Evolutionary conservation across 2,329 filamentous ascomycete genomes (phyloP).

Genomic region (Aspergillus niger): DNA sequence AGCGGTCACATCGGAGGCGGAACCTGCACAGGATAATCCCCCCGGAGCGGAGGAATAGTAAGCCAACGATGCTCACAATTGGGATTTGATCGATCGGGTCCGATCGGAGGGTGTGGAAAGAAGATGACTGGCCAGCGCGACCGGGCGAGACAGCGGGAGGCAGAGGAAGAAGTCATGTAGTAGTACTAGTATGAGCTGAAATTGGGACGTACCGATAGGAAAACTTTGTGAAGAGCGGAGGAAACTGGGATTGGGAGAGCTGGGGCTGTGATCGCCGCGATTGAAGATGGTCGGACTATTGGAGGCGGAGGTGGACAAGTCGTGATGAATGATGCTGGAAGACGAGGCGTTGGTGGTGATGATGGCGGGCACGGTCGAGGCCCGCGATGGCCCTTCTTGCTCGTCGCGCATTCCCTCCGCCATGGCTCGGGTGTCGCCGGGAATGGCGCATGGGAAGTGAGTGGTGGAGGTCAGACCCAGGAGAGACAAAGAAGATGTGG

Average conservation of each 20-base stretch:
- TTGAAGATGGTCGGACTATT: slow-evolving; percentile 7
- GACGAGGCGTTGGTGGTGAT: slow-evolving; percentile 26
- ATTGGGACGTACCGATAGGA: slow-evolving; percentile 30
- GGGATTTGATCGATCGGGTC: too few species aligned
- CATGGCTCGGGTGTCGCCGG: slow-evolving; percentile 28
- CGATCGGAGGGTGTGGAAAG: too few species aligned
- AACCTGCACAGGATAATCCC: slow-evolving; percentile 21
- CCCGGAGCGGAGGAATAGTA: slow-evolving; percentile 10
- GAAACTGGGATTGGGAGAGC: slow-evolving; percentile 14
- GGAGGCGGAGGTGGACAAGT: slow-evolving; percentile 10
- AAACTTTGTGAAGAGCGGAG: slow-evolving; percentile 25
- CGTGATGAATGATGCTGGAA: slow-evolving; percentile 19
- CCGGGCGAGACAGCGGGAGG: slow-evolving; percentile 1
- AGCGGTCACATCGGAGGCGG: slow-evolving; percentile 35
- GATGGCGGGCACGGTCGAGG: slow-evolving; percentile 30
- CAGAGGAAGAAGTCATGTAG: neutral
- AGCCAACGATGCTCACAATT: neutral
- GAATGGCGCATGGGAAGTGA: slow-evolving; percentile 26
- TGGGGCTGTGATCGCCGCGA: slow-evolving; percentile 16
- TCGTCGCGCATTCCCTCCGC: slow-evolving; percentile 34
- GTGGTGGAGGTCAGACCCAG: neutral
- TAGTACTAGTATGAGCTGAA: neutral
- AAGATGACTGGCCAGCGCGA: neutral
- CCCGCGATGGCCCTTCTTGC: slow-evolving; percentile 25
- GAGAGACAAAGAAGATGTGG: neutral